Evolutionary conservation across 2,329 filamentous ascomycete genomes (phyloP).

Genomic region (Uncinocarpus reesii): DNA sequence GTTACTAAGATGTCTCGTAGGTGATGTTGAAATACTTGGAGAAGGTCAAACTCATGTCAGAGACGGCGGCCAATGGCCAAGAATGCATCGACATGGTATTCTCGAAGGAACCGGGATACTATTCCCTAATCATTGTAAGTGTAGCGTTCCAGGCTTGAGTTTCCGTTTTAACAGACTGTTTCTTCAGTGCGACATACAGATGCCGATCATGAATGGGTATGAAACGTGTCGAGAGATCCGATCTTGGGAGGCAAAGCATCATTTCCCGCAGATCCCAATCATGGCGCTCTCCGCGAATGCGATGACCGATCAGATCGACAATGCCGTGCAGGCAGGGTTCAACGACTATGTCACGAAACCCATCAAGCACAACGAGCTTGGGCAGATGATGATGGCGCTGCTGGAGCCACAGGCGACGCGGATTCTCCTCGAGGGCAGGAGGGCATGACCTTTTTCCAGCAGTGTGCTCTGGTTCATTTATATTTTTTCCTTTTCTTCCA

Average conservation of each 20-base stretch:
- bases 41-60: conserved; percentile 38
- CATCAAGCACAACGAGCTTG: conserved; percentile 41
- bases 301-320: conserved; percentile 41
- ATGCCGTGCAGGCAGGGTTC: conserved; percentile 39
- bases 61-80: conserved; percentile 39
- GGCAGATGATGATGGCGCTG: conserved; percentile 41
- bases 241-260: conserved; percentile 37
- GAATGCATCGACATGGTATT: conserved; percentile 41
- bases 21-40: conserved; percentile 42
- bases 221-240: conserved; percentile 40
- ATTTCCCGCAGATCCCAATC: conserved; percentile 40
- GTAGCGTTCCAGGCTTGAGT: background rate
- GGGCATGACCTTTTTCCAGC: conserved; percentile 2
- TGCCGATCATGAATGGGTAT: conserved; percentile 42
- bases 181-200: conserved; percentile 40
- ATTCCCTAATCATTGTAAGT: conserved; percentile 41
- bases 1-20: conserved; percentile 19
- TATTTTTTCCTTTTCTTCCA: background rate
- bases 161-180: background rate
- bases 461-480: background rate
- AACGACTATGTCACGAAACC: conserved; percentile 43
- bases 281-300: conserved; percentile 43
- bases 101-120: conserved; percentile 39
- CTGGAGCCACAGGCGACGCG: conserved; percentile 33
- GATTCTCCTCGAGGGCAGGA: conserved; percentile 35